Evolutionary conservation across 2,329 filamentous ascomycete genomes (phyloP).

Genomic region (Ophiostoma australiae): DNA sequence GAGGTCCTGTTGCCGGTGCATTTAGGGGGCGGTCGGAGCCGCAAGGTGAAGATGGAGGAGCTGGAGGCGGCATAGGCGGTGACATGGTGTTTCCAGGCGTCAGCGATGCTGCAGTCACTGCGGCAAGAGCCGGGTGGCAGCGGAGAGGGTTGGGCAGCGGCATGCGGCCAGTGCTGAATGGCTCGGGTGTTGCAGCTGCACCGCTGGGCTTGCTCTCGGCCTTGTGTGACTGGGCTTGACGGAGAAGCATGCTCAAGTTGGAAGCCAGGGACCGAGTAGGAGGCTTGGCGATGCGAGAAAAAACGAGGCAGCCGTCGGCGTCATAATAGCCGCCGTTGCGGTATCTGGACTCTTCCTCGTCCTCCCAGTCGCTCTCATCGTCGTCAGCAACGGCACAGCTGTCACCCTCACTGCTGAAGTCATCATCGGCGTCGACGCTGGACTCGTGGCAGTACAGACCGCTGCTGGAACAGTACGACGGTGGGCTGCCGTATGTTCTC

Average conservation of each 20-base stretch:
- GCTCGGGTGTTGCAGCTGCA: background rate
- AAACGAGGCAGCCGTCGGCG: background rate
- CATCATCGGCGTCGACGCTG: background rate
- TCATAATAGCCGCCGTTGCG: background rate
- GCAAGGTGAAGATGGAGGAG: slow-evolving; percentile 17
- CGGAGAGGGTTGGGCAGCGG: slow-evolving; percentile 21
- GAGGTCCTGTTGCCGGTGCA: no score
- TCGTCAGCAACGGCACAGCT: slow-evolving; percentile 10
- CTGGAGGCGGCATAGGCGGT: slow-evolving; percentile 12
- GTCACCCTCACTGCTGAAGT: background rate
- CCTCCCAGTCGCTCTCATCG: slow-evolving; percentile 17
- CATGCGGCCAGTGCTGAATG: background rate
- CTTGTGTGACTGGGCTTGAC: background rate
- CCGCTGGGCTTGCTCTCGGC: background rate
- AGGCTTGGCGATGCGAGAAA: background rate
- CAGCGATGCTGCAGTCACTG: slow-evolving; percentile 1
- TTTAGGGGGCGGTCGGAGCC: background rate
- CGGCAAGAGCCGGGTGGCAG: slow-evolving; percentile 18
- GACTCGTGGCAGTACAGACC: background rate
- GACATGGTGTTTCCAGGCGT: background rate
- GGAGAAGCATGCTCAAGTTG: slow-evolving; percentile 18
- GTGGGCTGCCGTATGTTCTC: background rate
- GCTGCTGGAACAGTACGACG: background rate
- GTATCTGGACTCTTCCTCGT: background rate
- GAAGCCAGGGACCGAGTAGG: slow-evolving; percentile 17